Evolutionary conservation across 2,329 filamentous ascomycete genomes (phyloP).

Genomic region (Parafenestella ontariensis): DNA sequence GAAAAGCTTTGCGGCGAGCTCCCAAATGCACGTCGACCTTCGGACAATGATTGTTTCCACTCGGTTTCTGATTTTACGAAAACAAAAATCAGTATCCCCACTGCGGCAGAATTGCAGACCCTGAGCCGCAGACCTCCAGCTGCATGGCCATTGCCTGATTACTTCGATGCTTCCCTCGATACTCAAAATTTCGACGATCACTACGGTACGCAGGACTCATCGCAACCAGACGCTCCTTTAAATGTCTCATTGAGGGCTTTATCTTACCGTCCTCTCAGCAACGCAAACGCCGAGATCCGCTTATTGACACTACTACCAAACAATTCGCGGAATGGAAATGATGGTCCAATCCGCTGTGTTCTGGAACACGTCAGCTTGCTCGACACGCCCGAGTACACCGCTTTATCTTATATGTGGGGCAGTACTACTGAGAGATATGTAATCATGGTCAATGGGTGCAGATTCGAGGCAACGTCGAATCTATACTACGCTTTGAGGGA

Average conservation of each 20-base stretch:
- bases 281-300: not conserved
- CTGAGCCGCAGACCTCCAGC: not conserved
- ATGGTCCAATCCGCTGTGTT: not conserved
- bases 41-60: too few species aligned
- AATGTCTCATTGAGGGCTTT: not conserved
- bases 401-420: not conserved
- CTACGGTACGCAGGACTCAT: not conserved
- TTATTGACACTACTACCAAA: not conserved
- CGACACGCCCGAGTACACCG: not conserved
- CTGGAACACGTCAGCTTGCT: not conserved
- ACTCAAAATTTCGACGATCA: too few species aligned
- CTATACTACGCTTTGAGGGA: not conserved
- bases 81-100: too few species aligned
- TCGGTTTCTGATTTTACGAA: too few species aligned
- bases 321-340: not conserved
- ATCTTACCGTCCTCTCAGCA: not conserved
- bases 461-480: not conserved
- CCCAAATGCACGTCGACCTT: too few species aligned
- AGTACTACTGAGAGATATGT: not conserved
- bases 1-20: too few species aligned
- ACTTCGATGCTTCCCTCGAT: too few species aligned
- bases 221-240: not conserved
- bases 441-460: not conserved
- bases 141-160: too few species aligned
- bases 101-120: too few species aligned